A percentile compares a stretch with the other conserved stretches of the same genome.
phyloP scores from a whole-genome alignment of 2,329 filamentous ascomycete species.

The Paecilomyces variotii region DNA sequence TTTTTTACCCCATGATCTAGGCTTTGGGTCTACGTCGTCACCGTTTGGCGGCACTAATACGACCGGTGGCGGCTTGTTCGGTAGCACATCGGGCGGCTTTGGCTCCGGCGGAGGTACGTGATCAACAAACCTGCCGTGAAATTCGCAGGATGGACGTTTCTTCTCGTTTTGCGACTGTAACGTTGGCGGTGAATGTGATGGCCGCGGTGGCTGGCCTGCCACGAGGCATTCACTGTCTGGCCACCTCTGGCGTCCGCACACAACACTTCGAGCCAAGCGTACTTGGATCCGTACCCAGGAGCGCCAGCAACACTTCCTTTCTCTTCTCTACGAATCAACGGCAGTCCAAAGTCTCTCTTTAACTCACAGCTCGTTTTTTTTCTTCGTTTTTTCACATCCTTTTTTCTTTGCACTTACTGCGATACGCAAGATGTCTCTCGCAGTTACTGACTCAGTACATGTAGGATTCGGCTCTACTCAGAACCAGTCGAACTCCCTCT shows the following conservation, averaged over 20 bases:
- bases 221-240: neutral
- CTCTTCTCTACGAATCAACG: neutral
- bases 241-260: neutral
- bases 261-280: neutral
- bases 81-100: conserved; percentile 30
- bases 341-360: neutral
- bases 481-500: conserved; percentile 15
- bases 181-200: neutral
- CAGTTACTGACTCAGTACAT: neutral
- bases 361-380: neutral
- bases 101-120: conserved; percentile 37
- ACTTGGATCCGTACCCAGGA: neutral
- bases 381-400: neutral
- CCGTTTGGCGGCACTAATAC: conserved; percentile 29
- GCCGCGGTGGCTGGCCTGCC: neutral
- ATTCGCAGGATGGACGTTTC: conserved; percentile 12
- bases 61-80: conserved; percentile 26
- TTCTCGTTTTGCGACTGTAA: neutral
- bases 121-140: conserved; percentile 13
- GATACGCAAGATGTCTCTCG: neutral
- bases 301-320: neutral
- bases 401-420: neutral
- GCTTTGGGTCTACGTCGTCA: conserved; percentile 32
- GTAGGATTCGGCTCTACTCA: neutral
- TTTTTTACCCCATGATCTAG: conserved; percentile 28